Base-by-base conservation (phyloP, 768 basidiomycete genomes). In the Daedaleopsis sinensis region DNA sequence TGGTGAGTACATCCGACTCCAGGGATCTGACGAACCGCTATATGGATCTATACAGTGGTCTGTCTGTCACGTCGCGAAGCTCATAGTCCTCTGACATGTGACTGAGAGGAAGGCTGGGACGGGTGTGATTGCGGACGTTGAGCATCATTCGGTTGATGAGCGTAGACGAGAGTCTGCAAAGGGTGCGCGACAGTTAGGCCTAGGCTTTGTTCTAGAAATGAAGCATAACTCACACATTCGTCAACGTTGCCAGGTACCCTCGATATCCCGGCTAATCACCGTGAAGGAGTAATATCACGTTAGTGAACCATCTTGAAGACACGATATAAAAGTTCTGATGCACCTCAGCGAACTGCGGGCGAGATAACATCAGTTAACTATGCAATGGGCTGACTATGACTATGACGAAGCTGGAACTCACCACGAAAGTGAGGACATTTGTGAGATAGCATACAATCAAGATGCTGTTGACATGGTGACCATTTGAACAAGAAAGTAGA, bases 51-150 rank as follows among this genome's bases (percentile, higher is more conserved):
- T 32, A 3, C 27, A 32, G 7, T 3, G 27, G 27, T 32, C 27
- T 7, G 27, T 7, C 27, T 32, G 27, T 3, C 27, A 32, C 27
- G 27, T 32, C 27, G 4, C 7, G 27, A 3, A 32, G 27, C 27
- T 32, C 27, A 32, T 32, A 32, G 35, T 55, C 57, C 8, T 42
- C 38, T 16, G 52, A 53, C 19, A 35, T 36, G 37, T 35, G 36
- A 4, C 36, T 32, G 21, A 19, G 21, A 15, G 50, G 50, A 11
- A 42, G 35, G 11, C 39, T 37, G 21, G 13, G 37, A 19, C 15
- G 18, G 19, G 43, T 24, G 19, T 47, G 59, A 24, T 61, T 47
- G 21, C 59, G 59, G 46, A 61, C 50, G 36, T 23, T 24, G 21
- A 51, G 47, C 39, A 42, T 42, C 39, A 42, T 42, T 10, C 39